Percentiles rank a stretch among this genome's conserved stretches.
Conservation (phyloP, 2,329 filamentous ascomycete species). For the Xylaria arbuscula region DNA sequence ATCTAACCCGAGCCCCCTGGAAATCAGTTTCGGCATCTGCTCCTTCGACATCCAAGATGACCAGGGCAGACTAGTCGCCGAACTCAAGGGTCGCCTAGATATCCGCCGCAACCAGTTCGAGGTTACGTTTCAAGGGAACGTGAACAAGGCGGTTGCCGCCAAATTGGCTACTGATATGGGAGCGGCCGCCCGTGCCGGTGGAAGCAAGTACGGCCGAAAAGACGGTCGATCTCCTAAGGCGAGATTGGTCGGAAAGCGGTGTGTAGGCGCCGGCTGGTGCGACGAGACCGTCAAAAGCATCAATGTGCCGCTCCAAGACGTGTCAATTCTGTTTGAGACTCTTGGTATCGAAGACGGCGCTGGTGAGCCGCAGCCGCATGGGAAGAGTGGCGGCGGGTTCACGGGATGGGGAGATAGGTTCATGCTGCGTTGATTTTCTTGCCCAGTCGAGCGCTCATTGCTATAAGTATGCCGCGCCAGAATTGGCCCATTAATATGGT, state of each 20-base stretch:
- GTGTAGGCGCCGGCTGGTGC: conserved; percentile 44
- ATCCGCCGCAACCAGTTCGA: conserved; percentile 41
- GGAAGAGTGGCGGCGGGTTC: conserved; percentile 12
- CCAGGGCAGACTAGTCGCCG: conserved; percentile 37
- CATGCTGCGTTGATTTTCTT: no score
- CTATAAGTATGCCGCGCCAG: no score
- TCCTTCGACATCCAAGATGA: conserved; percentile 43
- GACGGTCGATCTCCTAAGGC: not conserved
- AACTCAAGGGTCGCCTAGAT: conserved; percentile 45
- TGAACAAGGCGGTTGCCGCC: conserved; percentile 22
- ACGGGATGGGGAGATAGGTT: not conserved
- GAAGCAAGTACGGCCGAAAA: not conserved
- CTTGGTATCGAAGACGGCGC: conserved; percentile 29
- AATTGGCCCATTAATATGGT: no score
- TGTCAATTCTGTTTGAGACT: conserved; percentile 33
- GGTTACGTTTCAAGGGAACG: conserved; percentile 37
- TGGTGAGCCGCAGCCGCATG: conserved; percentile 10
- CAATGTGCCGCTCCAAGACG: conserved; percentile 41
- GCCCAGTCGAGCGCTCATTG: no score
- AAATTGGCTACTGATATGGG: conserved; percentile 23
- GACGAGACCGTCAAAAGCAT: conserved; percentile 44
- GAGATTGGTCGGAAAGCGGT: conserved; percentile 43
- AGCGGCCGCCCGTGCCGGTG: not conserved
- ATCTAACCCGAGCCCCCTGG: conserved; percentile 44
- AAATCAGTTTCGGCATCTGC: conserved; percentile 46